Conservation (phyloP, 2,329 filamentous ascomycete genomes). For the Pochonia chlamydosporia region DNA sequence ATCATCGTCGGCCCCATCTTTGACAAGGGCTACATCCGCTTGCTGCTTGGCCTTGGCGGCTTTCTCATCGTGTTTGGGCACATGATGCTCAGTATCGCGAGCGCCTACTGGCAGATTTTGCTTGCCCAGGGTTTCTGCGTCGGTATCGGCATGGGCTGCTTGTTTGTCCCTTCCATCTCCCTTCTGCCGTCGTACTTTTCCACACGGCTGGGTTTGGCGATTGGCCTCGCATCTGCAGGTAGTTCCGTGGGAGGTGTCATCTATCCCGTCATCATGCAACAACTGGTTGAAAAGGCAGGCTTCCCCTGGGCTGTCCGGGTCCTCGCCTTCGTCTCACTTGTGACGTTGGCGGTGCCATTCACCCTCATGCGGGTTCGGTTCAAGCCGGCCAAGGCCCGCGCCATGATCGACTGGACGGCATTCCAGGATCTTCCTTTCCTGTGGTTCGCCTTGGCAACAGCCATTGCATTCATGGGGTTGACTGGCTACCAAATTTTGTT, state of each 20-base stretch:
- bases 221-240: slow-evolving; percentile 27
- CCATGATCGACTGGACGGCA: slow-evolving; percentile 17
- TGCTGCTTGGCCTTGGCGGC: too few species aligned
- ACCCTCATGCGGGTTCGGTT: slow-evolving; percentile 32
- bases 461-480: slow-evolving; percentile 7
- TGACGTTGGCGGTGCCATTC: slow-evolving; percentile 28
- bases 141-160: too few species aligned
- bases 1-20: too few species aligned
- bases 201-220: slow-evolving; percentile 19
- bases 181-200: slow-evolving; percentile 28
- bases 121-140: too few species aligned
- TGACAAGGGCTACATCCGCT: too few species aligned
- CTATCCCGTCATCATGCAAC: slow-evolving; percentile 22
- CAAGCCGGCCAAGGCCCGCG: slow-evolving; percentile 17
- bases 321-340: slow-evolving; percentile 22
- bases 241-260: slow-evolving; percentile 25
- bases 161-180: slow-evolving; percentile 31
- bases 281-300: slow-evolving; percentile 16
- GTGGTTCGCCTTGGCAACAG: not conserved
- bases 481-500: slow-evolving; percentile 33
- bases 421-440: slow-evolving; percentile 5
- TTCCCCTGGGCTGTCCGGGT: slow-evolving; percentile 23
- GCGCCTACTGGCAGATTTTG: too few species aligned
- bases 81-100: too few species aligned
- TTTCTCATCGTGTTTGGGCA: too few species aligned